These are phyloP conservation scores for Daedalea quercina DNA, from an alignment of 768 basidiomycete genomes.

Conservation along the genomic window DNA sequence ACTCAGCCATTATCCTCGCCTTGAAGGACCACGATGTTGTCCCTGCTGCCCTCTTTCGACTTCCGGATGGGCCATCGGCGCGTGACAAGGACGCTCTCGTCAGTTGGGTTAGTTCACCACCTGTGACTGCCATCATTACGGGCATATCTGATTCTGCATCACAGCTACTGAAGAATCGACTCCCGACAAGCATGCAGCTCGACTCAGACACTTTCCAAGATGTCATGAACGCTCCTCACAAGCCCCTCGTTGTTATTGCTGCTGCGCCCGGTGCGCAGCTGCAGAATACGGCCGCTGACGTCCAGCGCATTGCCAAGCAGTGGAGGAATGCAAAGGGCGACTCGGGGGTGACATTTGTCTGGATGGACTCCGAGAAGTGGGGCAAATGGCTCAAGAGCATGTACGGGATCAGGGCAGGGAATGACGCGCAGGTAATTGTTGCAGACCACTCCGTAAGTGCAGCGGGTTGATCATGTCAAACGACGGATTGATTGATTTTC, in stretches of 20 bases:
- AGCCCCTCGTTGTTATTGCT: conserved; percentile 75
- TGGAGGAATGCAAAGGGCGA: conserved; percentile 24
- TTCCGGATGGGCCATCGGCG: conserved; percentile 2
- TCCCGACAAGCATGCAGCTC: conserved; percentile 71
- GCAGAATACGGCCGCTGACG: conserved; percentile 34
- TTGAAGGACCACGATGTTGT: conserved; percentile 53
- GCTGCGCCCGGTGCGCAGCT: conserved; percentile 32
- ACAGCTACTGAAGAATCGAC: conserved; percentile 41
- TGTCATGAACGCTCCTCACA: conserved; percentile 76
- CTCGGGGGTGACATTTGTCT: conserved; percentile 72
- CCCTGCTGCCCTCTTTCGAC: conserved; percentile 39
- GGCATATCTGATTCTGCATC: background rate
- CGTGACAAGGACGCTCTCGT: conserved; percentile 7
- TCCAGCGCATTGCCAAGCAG: conserved; percentile 54
- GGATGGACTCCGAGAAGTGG: conserved; percentile 88
- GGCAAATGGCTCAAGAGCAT: conserved; percentile 85
- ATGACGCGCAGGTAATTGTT: conserved; percentile 48
- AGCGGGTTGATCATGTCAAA: background rate
- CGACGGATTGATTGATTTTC: background rate
- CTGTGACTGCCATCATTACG: conserved; percentile 1
- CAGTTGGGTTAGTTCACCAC: conserved; percentile 14
- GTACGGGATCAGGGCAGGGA: conserved; percentile 56
- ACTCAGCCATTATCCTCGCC: conserved; percentile 47
- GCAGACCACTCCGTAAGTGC: conserved; percentile 71
- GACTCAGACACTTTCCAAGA: conserved; percentile 73